Evolutionary conservation across 352 stramenopile species (phyloP), one percentile per base, ranked within the genome.

Genomic region (Globisporangium acanthophoron): DNA sequence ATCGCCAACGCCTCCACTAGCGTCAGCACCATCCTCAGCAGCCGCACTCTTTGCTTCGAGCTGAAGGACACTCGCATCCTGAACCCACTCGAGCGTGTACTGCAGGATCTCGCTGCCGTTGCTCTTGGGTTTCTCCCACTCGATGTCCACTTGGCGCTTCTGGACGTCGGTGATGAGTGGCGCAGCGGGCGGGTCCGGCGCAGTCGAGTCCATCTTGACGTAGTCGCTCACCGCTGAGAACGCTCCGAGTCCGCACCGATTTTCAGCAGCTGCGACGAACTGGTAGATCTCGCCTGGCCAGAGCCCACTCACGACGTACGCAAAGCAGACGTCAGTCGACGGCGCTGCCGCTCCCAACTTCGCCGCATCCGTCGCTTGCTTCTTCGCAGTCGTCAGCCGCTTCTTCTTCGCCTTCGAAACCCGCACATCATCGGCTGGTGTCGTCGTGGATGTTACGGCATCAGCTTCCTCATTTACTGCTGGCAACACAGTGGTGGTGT

Each of bases 261-360:
- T 92, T 40, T 82, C 74, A 27, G 78, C 77, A 12, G 79, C 82
- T 18, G 83, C 73, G 18, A 79, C 68, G 50, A 92, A 92, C 52
- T 90, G 79, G 48, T 92, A 92, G 18, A 92, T 76, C 48, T 87
- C 79, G 2, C 82, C 82, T 15, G 82, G 59, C 70, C 78, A 87
- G 15, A 92, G 62, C 0, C 70, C 70, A 3, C 73, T 39, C 13
- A 85, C 48, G 0, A 50, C 66, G 48, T 73, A 85, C 11, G 73
- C 70, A 4, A 74, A 65, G 9, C 58, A 47, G 3, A 41, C 41
- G 24, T 55, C 49, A 2, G 52, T 13, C 20, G 56, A 13, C 20
- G 61, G 39, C 15, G 21, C 3, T 13, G 29, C 20, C 5, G 8
- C 51, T 54, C 41, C 43, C 3, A 4, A 27, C 43, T 48, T 41